These are phyloP conservation scores for Hura crepitans DNA, from an alignment of 441 rosid genomes.

Conservation along the genomic window DNA sequence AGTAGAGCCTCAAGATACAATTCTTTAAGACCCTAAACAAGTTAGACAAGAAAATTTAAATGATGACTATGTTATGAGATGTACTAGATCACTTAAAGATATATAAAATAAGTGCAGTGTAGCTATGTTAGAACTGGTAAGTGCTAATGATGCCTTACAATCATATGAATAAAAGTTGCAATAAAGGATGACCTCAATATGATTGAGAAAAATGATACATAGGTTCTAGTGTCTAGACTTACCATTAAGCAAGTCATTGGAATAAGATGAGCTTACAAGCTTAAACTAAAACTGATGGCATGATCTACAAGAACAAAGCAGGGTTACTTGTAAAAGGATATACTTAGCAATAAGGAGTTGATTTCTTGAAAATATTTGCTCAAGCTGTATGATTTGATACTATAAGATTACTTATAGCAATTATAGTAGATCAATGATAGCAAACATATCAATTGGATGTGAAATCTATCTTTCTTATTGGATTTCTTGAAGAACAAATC, in stretches of 20 bases:
- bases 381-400: neutral
- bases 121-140: neutral
- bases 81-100: neutral
- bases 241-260: neutral
- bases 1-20: too few species aligned
- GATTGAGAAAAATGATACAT: neutral
- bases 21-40: too few species aligned
- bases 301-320: neutral
- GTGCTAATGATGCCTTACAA: neutral
- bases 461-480: neutral
- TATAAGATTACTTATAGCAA: neutral
- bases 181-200: neutral
- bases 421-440: neutral
- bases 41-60: too few species aligned
- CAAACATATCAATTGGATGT: neutral
- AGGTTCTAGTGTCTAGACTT: neutral
- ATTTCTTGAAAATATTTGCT: neutral
- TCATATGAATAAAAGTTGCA: neutral
- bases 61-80: neutral
- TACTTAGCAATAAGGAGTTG: neutral
- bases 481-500: neutral
- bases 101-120: neutral
- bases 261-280: neutral
- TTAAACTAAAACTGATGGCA: neutral
- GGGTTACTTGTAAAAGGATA: neutral